Evolutionary conservation across 768 basidiomycete species (phyloP).

Genomic region (Coprinellus micaceus): DNA sequence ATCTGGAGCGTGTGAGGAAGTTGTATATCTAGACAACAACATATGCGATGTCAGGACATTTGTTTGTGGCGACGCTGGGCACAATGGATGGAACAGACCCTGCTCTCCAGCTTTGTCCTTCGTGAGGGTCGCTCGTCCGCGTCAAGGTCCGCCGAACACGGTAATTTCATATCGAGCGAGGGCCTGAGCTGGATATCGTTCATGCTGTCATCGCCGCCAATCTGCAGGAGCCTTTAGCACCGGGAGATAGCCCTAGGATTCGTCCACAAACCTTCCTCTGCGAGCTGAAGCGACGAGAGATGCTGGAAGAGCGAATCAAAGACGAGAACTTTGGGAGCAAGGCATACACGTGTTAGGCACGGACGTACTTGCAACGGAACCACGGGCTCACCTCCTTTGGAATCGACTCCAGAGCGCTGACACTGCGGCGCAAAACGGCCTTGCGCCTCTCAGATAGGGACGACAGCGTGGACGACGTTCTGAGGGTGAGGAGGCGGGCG

Average conservation of each 20-base stretch:
- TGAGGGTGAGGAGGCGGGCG: conserved; percentile 1
- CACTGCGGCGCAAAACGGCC: conserved; percentile 20
- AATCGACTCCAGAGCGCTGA: conserved; percentile 25
- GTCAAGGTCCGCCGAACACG: conserved; percentile 15
- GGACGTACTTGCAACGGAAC: conserved; percentile 14
- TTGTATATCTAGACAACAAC: conserved; percentile 47
- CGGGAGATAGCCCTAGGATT: no score
- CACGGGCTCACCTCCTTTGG: conserved; percentile 32
- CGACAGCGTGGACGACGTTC: conserved; percentile 2
- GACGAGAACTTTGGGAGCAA: conserved; percentile 34
- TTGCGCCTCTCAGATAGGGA: neutral
- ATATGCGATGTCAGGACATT: conserved; percentile 6
- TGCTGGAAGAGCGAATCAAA: conserved; percentile 39
- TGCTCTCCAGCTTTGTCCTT: conserved; percentile 43
- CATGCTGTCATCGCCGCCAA: conserved; percentile 30
- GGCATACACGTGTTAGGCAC: conserved; percentile 50
- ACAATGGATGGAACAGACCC: conserved; percentile 28
- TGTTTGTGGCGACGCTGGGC: neutral
- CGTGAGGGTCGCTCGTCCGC: conserved; percentile 39
- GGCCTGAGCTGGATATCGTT: conserved; percentile 17
- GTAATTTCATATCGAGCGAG: conserved; percentile 21
- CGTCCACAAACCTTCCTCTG: conserved; percentile 28
- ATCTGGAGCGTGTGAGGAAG: conserved; percentile 56
- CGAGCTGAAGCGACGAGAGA: conserved; percentile 24
- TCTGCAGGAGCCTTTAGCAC: neutral